Percentiles rank a stretch among this genome's conserved stretches.
phyloP scores from a whole-genome alignment of 2,329 filamentous ascomycete genomes.

The Lomentospora prolificans region DNA sequence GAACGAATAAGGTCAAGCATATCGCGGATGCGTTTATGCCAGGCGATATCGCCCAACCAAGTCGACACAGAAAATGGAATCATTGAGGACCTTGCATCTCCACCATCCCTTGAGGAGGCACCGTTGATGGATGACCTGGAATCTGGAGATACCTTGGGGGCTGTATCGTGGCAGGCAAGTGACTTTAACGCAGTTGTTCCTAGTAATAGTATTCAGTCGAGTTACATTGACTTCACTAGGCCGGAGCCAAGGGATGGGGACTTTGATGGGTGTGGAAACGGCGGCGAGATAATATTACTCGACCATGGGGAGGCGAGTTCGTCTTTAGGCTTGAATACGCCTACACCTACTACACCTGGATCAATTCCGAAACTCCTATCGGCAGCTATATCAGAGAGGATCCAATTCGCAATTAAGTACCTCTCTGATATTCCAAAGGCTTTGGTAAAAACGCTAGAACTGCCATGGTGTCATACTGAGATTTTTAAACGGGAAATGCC shows the following conservation, averaged over 20 bases:
- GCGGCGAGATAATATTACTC: too few relatives aligned
- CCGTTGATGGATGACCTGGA: background rate
- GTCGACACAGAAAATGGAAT: background rate
- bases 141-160: background rate
- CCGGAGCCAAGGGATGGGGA: too few relatives aligned
- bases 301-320: too few relatives aligned
- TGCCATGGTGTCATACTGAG: background rate
- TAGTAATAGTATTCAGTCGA: too few relatives aligned
- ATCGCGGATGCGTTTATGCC: background rate
- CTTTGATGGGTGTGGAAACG: too few relatives aligned
- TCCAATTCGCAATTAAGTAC: background rate
- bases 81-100: background rate
- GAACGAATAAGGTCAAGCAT: background rate
- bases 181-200: background rate
- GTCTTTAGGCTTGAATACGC: background rate
- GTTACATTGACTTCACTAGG: too few relatives aligned
- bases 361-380: background rate
- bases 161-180: background rate
- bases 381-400: background rate
- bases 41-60: background rate
- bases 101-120: background rate
- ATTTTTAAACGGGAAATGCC: background rate
- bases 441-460: background rate
- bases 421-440: background rate
- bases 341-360: background rate